Evolutionary conservation across 768 basidiomycete genomes (phyloP), one percentile per base, ranked within the genome.

Genomic region (Imleria badia): DNA sequence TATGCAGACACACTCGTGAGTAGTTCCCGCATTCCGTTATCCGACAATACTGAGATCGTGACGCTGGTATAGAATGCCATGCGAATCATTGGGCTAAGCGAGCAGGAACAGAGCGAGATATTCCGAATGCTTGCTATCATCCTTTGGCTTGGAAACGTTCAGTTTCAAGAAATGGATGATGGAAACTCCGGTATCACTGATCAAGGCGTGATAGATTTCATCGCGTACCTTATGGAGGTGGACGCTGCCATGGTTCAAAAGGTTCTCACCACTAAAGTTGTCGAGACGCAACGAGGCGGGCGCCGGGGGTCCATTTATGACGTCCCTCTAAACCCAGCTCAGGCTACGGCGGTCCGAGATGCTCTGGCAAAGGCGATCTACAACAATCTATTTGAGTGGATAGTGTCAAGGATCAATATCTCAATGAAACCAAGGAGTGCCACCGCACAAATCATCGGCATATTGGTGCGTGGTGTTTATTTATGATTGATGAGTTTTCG

Each of bases 341-440:
- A 99, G 69, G 97, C 97, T 3, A 74, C 75, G 1, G 82, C 95
- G 1, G 94, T 92, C 20, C 76, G 95, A 53, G 93, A 98, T 73
- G 97, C 97, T 1, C 76, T 99, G 36, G 78, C 96, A 5, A 96
- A 98, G 70, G 96, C 94, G 15, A 86, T 99, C 60, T 99, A 99
- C 73, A 98, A 95, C 75, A 98, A 98, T 70, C 76, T 98, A 5
- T 98, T 99, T 69, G 96, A 99, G 67, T 99, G 97, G 97, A 98
- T 99, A 63, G 97, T 99, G 40, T 90, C 91, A 15, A 85, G 93
- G 56, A 83, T 99, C 68, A 99, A 99, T 68, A 76, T 92, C 17
- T 98, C 96, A 6, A 97, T 99, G 95, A 95, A 94, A 72, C 82
- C 94, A 6, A 83, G 92, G 39, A 73, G 78, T 46, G 75, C 84